Evolutionary conservation across 1,139 yeast genomes (phyloP), one percentile per base, ranked within the genome.

Genomic region (Diutina neorugosa): DNA sequence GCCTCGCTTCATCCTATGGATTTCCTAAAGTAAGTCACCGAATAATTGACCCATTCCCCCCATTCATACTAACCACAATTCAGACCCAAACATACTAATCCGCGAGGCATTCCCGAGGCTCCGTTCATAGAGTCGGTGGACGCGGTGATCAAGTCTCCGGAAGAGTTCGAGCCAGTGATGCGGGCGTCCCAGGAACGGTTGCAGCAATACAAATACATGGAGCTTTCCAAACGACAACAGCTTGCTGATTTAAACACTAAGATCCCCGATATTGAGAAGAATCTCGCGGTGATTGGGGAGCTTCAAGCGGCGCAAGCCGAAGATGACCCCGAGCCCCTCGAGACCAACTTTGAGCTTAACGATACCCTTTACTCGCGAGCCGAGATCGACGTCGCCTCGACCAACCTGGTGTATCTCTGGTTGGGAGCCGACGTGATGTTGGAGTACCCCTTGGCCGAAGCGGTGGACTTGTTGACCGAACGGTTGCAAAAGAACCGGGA

Each of bases 341-440:
- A 80, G 55, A 81, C 93, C 34, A 86, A 86, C 65, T 94, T 87
- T 64, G 97, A 91, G 68, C 76, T 93, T 62, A 91, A 93, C 67
- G 98, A 93, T 62, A 93, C 98, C 0, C 74, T 93, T 52, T 93
- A 82, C 64, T 86, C 97, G 16, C 81, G 82, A 57, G 98, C 98
- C 1, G 76, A 76, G 42, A 76, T 93, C 43, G 80, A 86, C 52
- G 64, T 73, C 20, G 67, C 72, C 43, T 68, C 65, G 41, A 63
- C 73, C 56, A 62, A 73, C 44, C 69, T 76, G 1, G 98, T 93
- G 1, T 82, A 81, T 58, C 75, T 93, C 54, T 93, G 98, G 98
- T 76, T 93, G 20, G 99, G 99, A 11, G 98, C 99, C 1, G 96
- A 91, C 62, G 94, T 93, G 19, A 93, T 93, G 98, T 74, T 94